Conservation (phyloP, 257 asterid genomes). For the Asclepias syriaca region DNA sequence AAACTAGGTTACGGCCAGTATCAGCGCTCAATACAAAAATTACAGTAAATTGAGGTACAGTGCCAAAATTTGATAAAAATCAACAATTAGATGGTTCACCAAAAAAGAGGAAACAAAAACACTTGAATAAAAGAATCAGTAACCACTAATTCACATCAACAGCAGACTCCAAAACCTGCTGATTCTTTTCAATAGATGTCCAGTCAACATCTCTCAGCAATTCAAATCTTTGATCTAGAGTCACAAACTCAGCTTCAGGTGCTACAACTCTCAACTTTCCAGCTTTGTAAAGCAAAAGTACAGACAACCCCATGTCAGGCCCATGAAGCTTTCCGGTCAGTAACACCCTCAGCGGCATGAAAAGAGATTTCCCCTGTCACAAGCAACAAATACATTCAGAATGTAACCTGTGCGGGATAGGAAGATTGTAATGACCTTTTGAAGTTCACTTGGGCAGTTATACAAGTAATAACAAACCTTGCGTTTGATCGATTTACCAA, state of each 20-base stretch:
- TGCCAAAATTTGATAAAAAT: neutral
- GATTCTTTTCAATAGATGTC: constrained; percentile 48
- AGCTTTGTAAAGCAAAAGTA: constrained; percentile 67
- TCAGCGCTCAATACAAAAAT: neutral
- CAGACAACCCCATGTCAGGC: constrained; percentile 76
- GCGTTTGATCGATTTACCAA: constrained; percentile 82
- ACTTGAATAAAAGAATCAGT: neutral
- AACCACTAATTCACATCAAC: constrained; percentile 6
- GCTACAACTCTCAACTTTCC: constrained; percentile 46
- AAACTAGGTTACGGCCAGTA: neutral
- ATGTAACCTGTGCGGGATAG: neutral
- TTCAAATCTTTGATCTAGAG: constrained; percentile 59
- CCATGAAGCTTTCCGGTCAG: constrained; percentile 93
- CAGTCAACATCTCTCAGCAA: constrained; percentile 60
- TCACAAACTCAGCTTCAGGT: constrained; percentile 45
- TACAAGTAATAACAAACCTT: constrained; percentile 46
- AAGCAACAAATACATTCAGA: neutral
- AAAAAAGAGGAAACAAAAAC: too few species aligned
- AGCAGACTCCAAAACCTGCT: constrained; percentile 36
- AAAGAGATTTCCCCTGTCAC: constrained; percentile 82
- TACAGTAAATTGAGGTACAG: neutral
- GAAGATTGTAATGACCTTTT: neutral
- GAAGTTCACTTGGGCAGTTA: neutral
- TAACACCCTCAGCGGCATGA: constrained; percentile 88
- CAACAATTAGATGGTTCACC: neutral